These are phyloP conservation scores for Cordyceps cateniannulata DNA, from an alignment of 2,329 filamentous ascomycete genomes.

Conservation along the genomic window DNA sequence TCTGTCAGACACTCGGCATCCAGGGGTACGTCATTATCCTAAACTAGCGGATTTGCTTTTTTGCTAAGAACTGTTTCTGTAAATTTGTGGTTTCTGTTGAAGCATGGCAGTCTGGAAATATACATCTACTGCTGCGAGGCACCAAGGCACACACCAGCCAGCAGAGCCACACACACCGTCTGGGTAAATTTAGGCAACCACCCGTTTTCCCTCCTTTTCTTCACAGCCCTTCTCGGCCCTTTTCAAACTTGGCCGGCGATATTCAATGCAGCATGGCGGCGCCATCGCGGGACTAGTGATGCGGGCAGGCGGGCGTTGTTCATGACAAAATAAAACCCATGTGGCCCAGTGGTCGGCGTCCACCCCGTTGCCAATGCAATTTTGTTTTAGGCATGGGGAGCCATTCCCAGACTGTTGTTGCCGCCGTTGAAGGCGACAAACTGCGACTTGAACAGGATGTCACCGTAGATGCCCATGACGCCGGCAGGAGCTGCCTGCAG, in stretches of 20 bases:
- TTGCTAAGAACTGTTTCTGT: not conserved
- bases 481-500: constrained; percentile 50
- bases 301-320: not conserved
- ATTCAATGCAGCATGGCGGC: not conserved
- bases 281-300: not conserved
- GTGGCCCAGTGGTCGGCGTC: no score
- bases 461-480: constrained; percentile 55
- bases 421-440: constrained; percentile 52
- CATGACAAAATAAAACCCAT: no score
- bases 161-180: not conserved
- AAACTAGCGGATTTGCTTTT: not conserved
- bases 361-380: no score
- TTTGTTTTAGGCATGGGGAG: constrained; percentile 21
- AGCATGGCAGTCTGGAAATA: not conserved
- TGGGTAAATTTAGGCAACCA: not conserved
- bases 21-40: not conserved
- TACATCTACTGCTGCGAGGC: not conserved
- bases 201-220: not conserved
- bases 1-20: not conserved
- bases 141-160: not conserved
- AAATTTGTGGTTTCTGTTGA: not conserved
- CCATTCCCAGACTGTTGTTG: constrained; percentile 48
- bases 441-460: constrained; percentile 56
- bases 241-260: not conserved
- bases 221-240: not conserved